Evolutionary conservation across 331 rosid species (phyloP).

Genomic region (Acacia pycnantha): DNA sequence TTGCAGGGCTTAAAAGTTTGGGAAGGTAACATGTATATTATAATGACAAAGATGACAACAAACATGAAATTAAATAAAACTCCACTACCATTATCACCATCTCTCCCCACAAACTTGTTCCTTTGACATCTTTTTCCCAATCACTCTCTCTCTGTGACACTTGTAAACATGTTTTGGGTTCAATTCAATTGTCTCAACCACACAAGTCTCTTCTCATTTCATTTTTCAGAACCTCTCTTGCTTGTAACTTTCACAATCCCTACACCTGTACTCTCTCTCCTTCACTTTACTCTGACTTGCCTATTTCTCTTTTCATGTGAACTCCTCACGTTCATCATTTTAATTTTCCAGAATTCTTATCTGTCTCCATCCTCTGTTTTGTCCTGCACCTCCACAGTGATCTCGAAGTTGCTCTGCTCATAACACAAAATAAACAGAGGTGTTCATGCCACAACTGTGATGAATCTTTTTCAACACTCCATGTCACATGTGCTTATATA

Average conservation of each 20-base stretch:
- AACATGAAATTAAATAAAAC: neutral
- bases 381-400: neutral
- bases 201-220: slow-evolving; percentile 28
- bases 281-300: slow-evolving; percentile 19
- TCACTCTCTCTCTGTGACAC: neutral
- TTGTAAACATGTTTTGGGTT: neutral
- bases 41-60: neutral
- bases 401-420: neutral
- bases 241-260: neutral
- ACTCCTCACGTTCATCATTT: neutral
- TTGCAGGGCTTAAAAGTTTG: neutral
- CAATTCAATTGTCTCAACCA: slow-evolving; percentile 30
- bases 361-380: neutral
- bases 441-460: neutral
- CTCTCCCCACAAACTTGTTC: neutral
- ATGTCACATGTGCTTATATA: neutral
- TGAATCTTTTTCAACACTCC: neutral
- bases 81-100: neutral
- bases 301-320: slow-evolving; percentile 37
- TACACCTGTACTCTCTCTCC: slow-evolving; percentile 5
- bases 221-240: slow-evolving; percentile 6
- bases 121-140: neutral
- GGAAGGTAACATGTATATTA: neutral
- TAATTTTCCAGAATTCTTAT: neutral
- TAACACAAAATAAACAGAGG: neutral